Evolutionary conservation across 2,329 filamentous ascomycete species (phyloP).

Genomic region (Aspergillus sclerotialis): DNA sequence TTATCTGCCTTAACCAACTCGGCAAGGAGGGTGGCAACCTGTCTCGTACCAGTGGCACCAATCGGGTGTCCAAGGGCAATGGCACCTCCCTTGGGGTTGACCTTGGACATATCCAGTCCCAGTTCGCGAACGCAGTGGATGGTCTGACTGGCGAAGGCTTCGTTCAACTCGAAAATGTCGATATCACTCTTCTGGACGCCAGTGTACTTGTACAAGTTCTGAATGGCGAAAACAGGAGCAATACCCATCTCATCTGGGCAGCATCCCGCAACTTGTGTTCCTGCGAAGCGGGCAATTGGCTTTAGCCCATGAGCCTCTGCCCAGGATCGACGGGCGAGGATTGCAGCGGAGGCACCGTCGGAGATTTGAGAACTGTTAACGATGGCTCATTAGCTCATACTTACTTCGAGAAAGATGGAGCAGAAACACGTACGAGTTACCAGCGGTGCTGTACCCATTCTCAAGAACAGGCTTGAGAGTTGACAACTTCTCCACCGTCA

Average conservation of each 20-base stretch:
- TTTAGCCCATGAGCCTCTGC: constrained; percentile 75
- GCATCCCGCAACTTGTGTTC: constrained; percentile 77
- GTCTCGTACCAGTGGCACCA: constrained; percentile 74
- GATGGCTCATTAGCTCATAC: neutral
- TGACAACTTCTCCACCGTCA: constrained; percentile 67
- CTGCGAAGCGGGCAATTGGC: constrained; percentile 85
- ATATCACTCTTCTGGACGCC: constrained; percentile 70
- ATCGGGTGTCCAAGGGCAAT: constrained; percentile 85
- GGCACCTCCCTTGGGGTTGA: constrained; percentile 87
- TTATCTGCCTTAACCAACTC: constrained; percentile 73
- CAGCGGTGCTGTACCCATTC: constrained; percentile 74
- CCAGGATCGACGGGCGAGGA: constrained; percentile 86
- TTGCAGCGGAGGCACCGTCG: constrained; percentile 62
- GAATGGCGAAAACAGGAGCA: constrained; percentile 47
- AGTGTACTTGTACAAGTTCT: constrained; percentile 72
- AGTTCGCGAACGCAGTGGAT: constrained; percentile 75
- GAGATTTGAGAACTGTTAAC: constrained; percentile 16
- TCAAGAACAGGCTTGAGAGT: constrained; percentile 85
- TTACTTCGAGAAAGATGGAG: neutral
- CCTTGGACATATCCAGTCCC: constrained; percentile 53
- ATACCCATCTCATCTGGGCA: constrained; percentile 94
- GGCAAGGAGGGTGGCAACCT: constrained; percentile 84
- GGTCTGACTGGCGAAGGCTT: constrained; percentile 92
- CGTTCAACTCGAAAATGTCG: constrained; percentile 86
- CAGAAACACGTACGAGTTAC: constrained; percentile 29